Percentiles rank a stretch among this genome's conserved stretches.
Conservation (phyloP, 2,329 filamentous ascomycete species). For the Stenocarpella maydis region DNA sequence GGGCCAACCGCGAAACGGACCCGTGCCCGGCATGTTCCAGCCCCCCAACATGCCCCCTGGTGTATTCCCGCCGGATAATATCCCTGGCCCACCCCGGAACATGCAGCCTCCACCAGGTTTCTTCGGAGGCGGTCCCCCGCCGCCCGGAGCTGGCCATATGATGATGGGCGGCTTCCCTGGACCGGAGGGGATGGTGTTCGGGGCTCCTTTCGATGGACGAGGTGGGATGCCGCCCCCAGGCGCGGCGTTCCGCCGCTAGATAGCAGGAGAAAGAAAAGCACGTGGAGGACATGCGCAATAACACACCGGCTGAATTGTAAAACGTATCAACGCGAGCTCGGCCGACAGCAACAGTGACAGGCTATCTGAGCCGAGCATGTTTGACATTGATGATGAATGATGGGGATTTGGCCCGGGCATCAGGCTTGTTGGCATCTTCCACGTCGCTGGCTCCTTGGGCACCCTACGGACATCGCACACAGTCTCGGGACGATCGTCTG, state of each 20-base stretch:
- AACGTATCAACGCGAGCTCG: background rate
- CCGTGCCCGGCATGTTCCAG: slow-evolving; percentile 64
- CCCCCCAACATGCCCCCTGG: slow-evolving; percentile 67
- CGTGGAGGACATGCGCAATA: background rate
- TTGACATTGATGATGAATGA: slow-evolving; percentile 16
- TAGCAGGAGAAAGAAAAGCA: background rate
- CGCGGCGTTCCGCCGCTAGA: slow-evolving; percentile 35
- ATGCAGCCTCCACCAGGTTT: slow-evolving; percentile 67
- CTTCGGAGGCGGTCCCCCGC: slow-evolving; percentile 56
- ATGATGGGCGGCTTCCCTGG: slow-evolving; percentile 64
- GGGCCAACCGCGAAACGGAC: slow-evolving; percentile 54
- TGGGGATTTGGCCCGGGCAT: background rate
- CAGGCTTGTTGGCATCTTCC: background rate
- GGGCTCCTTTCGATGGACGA: slow-evolving; percentile 59
- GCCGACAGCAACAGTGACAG: background rate
- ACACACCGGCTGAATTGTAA: slow-evolving; percentile 14
- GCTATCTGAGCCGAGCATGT: background rate
- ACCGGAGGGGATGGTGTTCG: slow-evolving; percentile 58
- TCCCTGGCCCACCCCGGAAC: slow-evolving; percentile 52
- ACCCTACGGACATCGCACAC: background rate
- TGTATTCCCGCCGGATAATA: slow-evolving; percentile 58
- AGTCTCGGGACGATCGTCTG: background rate
- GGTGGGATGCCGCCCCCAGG: slow-evolving; percentile 52
- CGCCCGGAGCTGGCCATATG: slow-evolving; percentile 54
- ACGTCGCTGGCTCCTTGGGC: background rate